Evolutionary conservation across 768 basidiomycete species (phyloP), one percentile per base, ranked within the genome.

Genomic region (Lentinula sp.): DNA sequence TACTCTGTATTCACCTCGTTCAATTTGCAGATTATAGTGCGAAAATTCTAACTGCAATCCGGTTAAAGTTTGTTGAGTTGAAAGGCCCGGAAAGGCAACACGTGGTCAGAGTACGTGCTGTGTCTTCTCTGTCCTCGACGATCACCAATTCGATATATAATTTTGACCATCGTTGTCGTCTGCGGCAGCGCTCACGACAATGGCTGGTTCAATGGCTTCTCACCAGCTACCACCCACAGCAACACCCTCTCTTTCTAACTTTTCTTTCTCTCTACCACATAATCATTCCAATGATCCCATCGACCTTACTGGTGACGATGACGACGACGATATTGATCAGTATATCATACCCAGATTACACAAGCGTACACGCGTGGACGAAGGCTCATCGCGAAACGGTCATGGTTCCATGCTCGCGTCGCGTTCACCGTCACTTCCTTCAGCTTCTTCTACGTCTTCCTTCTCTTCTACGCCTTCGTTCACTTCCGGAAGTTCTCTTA

Each of bases 271-370:
- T 8, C 70, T 73, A 21, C 71, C 76, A 62, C 73, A 73, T 61
- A 77, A 78, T 64, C 34, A n/a, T 18, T 39, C 45, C 46, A 74
- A 79, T 13, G 77, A 82, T 65, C 82, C 79, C 65, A 90, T 90
- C 70, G 88, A 89, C 77, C 79, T 90, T 63, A 89, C 87, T 28
- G 74, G 77, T 63, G 88, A 87, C 73, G 87, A 56, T 43, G 55
- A 56, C 11, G 55, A 56, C 68, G 82, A 83, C 67, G 82, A 83
- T 66, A 71, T 75, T 67, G 75, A 76, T 62, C 71, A 68, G 59
- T 68, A 73, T 65, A 68, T 70, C 62, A 64, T 69, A 34, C 61
- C 71, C 23, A 68, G 75, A 69, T 70, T 67, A 62, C 68, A 75
- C 62, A 83, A 82, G 70, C 77, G 79, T 59, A 70, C 71, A 45